Evolutionary conservation across 495 filamentous ascomycete species (phyloP).

Genomic region (Penicillium nucicola): DNA sequence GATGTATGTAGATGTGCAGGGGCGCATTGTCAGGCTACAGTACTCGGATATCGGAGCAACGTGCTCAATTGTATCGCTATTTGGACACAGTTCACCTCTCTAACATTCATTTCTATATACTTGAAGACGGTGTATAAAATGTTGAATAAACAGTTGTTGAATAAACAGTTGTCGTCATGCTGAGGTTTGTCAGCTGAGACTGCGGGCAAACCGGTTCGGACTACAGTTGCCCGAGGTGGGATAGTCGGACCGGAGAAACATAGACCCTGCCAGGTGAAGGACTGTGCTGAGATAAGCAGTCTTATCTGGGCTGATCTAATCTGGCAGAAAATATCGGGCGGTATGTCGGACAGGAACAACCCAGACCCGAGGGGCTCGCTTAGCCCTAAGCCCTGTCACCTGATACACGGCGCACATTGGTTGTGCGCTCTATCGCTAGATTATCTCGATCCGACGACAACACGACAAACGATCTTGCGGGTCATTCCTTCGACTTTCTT

Average conservation of each 20-base stretch:
- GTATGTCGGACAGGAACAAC: background rate
- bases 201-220: constrained; percentile 27
- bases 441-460: constrained; percentile 49
- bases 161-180: constrained; percentile 19
- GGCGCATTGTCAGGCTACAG: background rate
- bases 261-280: background rate
- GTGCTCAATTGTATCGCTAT: too few species aligned
- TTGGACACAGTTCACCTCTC: too few species aligned
- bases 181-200: constrained; percentile 21
- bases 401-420: constrained; percentile 32
- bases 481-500: constrained; percentile 49
- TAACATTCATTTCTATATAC: too few species aligned
- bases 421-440: constrained; percentile 34
- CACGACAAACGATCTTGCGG: constrained; percentile 50
- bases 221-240: constrained; percentile 31
- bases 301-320: too few species aligned
- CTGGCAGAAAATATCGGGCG: background rate
- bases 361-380: constrained; percentile 38
- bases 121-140: constrained; percentile 3
- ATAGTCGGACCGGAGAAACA: background rate
- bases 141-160: background rate
- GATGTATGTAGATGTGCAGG: constrained; percentile 3
- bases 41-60: too few species aligned
- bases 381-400: constrained; percentile 36
- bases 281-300: background rate